These are phyloP conservation scores for Artomyces pyxidatus DNA, from an alignment of 768 basidiomycete species.

Conservation along the genomic window DNA sequence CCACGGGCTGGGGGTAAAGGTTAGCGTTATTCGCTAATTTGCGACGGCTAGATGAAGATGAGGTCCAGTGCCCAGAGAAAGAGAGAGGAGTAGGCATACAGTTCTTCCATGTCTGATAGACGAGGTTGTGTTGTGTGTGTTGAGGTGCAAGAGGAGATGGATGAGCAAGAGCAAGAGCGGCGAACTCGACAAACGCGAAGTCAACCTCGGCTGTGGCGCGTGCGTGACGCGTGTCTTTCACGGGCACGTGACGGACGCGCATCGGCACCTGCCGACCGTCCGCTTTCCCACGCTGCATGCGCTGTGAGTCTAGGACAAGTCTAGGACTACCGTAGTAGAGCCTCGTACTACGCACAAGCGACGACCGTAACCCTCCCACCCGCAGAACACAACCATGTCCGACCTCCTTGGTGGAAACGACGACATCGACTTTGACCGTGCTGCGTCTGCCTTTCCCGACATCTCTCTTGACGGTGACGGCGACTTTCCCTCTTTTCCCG, in stretches of 20 bases:
- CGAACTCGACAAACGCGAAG: background rate
- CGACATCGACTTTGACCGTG: constrained; percentile 74
- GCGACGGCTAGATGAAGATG: constrained; percentile 4
- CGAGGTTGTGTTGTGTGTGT: background rate
- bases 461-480: constrained; percentile 64
- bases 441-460: constrained; percentile 80
- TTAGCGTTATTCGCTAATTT: constrained; percentile 10
- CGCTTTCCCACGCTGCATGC: too few relatives aligned
- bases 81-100: background rate
- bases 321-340: too few relatives aligned
- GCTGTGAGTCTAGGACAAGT: too few relatives aligned
- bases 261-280: too few relatives aligned
- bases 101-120: background rate
- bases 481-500: constrained; percentile 40
- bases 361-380: too few relatives aligned
- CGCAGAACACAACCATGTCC: constrained; percentile 22
- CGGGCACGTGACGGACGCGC: too few relatives aligned
- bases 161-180: too few relatives aligned
- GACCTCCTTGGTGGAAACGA: constrained; percentile 32
- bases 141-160: background rate
- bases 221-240: too few relatives aligned
- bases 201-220: background rate
- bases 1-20: constrained; percentile 8
- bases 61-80: background rate
- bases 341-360: too few relatives aligned